Percentiles rank a stretch among this genome's conserved stretches.
Conservation (phyloP, 148 eudicot genomes). For the Vaccinium myrtillus region DNA sequence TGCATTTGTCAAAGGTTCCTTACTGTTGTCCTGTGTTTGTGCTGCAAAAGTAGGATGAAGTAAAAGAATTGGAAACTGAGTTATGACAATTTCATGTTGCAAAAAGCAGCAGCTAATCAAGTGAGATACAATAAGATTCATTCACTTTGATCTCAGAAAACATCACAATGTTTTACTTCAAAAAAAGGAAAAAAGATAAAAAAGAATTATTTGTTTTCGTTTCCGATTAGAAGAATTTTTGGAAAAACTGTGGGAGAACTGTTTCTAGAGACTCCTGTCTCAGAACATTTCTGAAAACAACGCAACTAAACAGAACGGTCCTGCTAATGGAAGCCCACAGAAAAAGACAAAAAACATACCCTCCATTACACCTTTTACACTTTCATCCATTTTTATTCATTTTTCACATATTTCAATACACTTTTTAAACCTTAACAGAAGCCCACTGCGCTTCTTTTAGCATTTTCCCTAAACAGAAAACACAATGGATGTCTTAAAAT, state of each 20-base stretch:
- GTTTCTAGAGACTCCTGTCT: not conserved
- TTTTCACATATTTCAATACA: no score
- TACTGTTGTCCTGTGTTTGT: slow-evolving; percentile 45
- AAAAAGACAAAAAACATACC: no score
- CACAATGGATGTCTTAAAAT: not conserved
- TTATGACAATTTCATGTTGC: not conserved
- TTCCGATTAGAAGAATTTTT: not conserved
- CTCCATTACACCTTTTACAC: no score
- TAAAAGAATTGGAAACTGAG: not conserved
- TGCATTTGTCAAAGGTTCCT: slow-evolving; percentile 56
- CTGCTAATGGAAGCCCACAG: no score
- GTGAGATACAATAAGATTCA: not conserved
- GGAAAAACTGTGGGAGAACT: not conserved
- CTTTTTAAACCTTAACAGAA: no score
- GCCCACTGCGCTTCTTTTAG: no score
- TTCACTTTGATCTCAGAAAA: not conserved
- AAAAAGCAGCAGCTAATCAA: not conserved
- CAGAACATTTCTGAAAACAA: not conserved
- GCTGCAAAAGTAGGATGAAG: slow-evolving; percentile 41
- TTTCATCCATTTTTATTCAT: no score
- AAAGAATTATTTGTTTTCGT: not conserved
- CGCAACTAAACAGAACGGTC: not conserved
- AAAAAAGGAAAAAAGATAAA: not conserved
- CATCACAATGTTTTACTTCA: not conserved
- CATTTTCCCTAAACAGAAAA: not conserved